Evolutionary conservation across 257 asterid species (phyloP).

Genomic region (Nicotiana noctiflora): DNA sequence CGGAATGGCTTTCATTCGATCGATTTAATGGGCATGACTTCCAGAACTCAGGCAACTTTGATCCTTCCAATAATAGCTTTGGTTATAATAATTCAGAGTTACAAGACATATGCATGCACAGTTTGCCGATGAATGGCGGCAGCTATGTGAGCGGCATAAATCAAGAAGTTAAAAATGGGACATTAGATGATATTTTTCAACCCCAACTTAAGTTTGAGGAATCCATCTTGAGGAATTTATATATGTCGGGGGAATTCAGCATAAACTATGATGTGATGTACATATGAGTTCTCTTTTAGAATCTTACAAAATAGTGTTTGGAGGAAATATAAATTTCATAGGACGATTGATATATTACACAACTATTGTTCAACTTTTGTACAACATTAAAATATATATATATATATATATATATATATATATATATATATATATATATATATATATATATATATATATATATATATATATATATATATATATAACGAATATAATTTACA

Average conservation of each 20-base stretch:
- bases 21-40: slow-evolving; percentile 22
- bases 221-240: slow-evolving; percentile 27
- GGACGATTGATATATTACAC: too few species aligned
- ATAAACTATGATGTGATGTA: slow-evolving; percentile 26
- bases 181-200: slow-evolving; percentile 33
- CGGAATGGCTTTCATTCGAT: slow-evolving; percentile 73
- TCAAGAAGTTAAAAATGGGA: slow-evolving; percentile 9
- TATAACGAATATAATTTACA: too few species aligned
- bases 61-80: slow-evolving; percentile 5
- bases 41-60: background rate
- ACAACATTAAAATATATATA: too few species aligned
- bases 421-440: too few species aligned
- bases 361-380: too few species aligned
- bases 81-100: slow-evolving; percentile 16
- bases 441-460: too few species aligned
- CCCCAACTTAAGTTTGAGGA: slow-evolving; percentile 40
- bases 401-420: too few species aligned
- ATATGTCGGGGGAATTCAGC: slow-evolving; percentile 39
- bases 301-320: background rate
- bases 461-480: too few species aligned
- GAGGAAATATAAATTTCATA: background rate
- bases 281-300: slow-evolving; percentile 11
- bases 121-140: slow-evolving; percentile 23
- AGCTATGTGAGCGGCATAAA: slow-evolving; percentile 16
- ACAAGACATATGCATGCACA: slow-evolving; percentile 28